These are phyloP conservation scores for Clonostachys solani DNA, from an alignment of 2,329 filamentous ascomycete species.

Conservation along the genomic window DNA sequence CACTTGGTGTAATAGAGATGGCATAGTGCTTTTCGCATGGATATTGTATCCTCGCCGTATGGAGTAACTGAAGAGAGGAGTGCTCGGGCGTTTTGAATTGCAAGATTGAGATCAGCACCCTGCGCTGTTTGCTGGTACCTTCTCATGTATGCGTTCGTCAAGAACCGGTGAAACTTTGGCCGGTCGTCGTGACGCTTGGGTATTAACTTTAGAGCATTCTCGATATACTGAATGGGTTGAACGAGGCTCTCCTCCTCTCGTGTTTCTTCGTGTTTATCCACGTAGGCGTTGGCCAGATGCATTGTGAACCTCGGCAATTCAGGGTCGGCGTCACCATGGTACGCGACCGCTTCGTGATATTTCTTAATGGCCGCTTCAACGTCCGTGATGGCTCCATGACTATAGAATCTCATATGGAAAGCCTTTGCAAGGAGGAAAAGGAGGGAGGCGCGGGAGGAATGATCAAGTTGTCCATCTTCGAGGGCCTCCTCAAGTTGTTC, in stretches of 20 bases:
- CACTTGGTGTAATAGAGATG: background rate
- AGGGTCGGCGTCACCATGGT: too few relatives aligned
- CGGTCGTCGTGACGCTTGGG: background rate
- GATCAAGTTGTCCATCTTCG: background rate
- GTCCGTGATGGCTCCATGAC: background rate
- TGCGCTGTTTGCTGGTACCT: background rate
- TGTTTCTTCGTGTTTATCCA: too few relatives aligned
- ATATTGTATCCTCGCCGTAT: background rate
- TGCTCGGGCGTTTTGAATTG: background rate
- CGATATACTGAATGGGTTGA: too few relatives aligned
- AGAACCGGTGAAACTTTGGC: background rate
- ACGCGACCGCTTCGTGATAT: background rate
- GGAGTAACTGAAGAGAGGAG: background rate
- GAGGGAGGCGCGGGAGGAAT: background rate
- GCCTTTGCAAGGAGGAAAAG: background rate
- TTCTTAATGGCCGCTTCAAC: background rate
- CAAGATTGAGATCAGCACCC: background rate
- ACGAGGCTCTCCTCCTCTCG: too few relatives aligned
- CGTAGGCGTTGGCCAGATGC: too few relatives aligned
- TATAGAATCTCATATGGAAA: background rate
- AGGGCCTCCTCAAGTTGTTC: background rate
- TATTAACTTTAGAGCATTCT: background rate
- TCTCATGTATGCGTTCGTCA: background rate
- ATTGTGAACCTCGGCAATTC: too few relatives aligned
- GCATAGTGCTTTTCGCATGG: background rate